A percentile compares a stretch with the other conserved stretches of the same genome.
Evolutionary conservation across 768 basidiomycete genomes (phyloP).

Genomic region (Fomitopsis pulvina): DNA sequence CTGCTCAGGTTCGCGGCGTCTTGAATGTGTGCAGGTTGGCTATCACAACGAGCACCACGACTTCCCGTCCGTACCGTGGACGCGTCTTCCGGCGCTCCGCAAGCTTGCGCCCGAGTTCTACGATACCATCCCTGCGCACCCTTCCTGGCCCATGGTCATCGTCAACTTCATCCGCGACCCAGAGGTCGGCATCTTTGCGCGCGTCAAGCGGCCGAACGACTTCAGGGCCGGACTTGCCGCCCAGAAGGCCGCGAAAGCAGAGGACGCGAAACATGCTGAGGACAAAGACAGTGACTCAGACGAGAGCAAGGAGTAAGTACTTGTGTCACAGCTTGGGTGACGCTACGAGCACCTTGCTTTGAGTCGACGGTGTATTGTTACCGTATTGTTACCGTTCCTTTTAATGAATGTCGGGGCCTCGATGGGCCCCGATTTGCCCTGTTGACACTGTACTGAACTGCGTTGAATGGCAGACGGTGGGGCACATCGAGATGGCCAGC

Average conservation of each 20-base stretch:
- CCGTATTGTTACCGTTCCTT: no score
- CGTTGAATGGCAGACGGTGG: no score
- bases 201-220: slow-evolving; percentile 69
- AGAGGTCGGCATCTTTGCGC: slow-evolving; percentile 82
- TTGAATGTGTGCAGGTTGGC: slow-evolving; percentile 59
- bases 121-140: slow-evolving; percentile 78
- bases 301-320: not conserved
- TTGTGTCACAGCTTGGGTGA: no score
- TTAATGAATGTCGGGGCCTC: no score
- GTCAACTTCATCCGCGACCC: slow-evolving; percentile 90
- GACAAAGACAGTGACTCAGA: not conserved
- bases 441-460: no score
- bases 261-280: not conserved
- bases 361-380: no score
- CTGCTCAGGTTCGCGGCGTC: not conserved
- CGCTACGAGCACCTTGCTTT: no score
- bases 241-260: not conserved
- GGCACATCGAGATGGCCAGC: no score
- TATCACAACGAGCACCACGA: slow-evolving; percentile 99
- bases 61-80: slow-evolving; percentile 96
- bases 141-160: slow-evolving; percentile 92
- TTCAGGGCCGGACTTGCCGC: slow-evolving; percentile 11
- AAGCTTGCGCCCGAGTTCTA: slow-evolving; percentile 90
- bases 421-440: no score
- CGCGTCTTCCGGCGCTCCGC: slow-evolving; percentile 77